Evolutionary conservation across 108 stramenopile genomes (phyloP).

Genomic region (Skeletonema costatum): DNA sequence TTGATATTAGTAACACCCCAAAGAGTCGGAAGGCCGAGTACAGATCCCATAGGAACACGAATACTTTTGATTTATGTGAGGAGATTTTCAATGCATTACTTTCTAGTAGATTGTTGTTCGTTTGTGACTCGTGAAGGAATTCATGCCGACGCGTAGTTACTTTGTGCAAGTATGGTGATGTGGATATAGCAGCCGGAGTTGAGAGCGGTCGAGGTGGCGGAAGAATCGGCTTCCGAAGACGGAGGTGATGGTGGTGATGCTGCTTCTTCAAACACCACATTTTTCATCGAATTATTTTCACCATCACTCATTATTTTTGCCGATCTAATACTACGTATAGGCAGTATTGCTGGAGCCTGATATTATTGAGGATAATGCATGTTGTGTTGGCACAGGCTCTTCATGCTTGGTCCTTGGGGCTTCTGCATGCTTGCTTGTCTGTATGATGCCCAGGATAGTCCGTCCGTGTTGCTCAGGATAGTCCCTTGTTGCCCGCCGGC

Average conservation of each 20-base stretch:
- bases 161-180: background rate
- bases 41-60: slow-evolving; percentile 34
- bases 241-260: background rate
- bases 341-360: no score
- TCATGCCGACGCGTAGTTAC: background rate
- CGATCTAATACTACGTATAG: no score
- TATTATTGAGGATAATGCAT: no score
- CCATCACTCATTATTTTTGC: background rate
- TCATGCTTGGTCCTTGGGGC: no score
- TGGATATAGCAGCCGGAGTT: background rate
- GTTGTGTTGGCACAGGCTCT: no score
- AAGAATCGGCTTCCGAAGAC: background rate
- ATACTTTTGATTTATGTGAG: background rate
- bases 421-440: no score
- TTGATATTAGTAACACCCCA: slow-evolving; percentile 40
- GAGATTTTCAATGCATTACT: background rate
- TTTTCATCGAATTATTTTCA: background rate
- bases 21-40: slow-evolving; percentile 51
- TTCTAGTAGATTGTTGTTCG: background rate
- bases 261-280: background rate
- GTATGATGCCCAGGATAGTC: no score
- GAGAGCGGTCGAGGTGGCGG: background rate
- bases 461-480: no score
- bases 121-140: background rate
- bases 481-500: no score